A percentile compares a stretch with the other conserved stretches of the same genome.
Evolutionary conservation across 192 early-diverging fungal species (phyloP).

Genomic region (Coemansia sp.): DNA sequence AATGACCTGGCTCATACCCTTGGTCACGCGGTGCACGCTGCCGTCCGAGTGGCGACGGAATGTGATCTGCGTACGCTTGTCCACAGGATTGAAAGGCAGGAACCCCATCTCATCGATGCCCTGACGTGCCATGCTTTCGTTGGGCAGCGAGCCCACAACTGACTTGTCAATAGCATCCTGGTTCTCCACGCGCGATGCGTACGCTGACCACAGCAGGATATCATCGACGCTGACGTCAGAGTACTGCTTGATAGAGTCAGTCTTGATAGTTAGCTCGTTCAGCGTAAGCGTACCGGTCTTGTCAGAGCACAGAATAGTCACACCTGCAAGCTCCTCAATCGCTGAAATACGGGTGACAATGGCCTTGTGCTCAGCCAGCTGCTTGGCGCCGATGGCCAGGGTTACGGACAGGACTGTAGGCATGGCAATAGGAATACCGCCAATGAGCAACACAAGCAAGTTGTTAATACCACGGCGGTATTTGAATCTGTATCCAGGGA

Average conservation of each 20-base stretch:
- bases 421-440: constrained; percentile 82
- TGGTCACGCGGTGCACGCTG: constrained; percentile 66
- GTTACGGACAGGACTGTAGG: constrained; percentile 77
- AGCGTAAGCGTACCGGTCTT: constrained; percentile 95
- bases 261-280: constrained; percentile 77
- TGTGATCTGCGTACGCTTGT: constrained; percentile 75
- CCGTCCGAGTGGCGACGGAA: constrained; percentile 65
- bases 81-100: constrained; percentile 72
- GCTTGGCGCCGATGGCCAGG: constrained; percentile 76
- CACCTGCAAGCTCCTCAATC: constrained; percentile 78
- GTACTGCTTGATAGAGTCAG: constrained; percentile 68
- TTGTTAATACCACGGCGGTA: constrained; percentile 80
- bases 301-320: constrained; percentile 86
- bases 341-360: constrained; percentile 80
- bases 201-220: constrained; percentile 67
- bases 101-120: constrained; percentile 69
- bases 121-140: constrained; percentile 58
- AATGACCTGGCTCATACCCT: constrained; percentile 75
- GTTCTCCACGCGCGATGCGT: constrained; percentile 75
- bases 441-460: constrained; percentile 74
- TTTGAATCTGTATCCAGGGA: constrained; percentile 63
- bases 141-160: constrained; percentile 64
- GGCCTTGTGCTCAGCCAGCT: constrained; percentile 80
- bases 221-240: constrained; percentile 60
- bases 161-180: constrained; percentile 82